Percentiles rank a stretch among this genome's conserved stretches.
These are phyloP conservation scores for Prunus yedoensis DNA, from an alignment of 331 rosid species.

Conservation along the genomic window DNA sequence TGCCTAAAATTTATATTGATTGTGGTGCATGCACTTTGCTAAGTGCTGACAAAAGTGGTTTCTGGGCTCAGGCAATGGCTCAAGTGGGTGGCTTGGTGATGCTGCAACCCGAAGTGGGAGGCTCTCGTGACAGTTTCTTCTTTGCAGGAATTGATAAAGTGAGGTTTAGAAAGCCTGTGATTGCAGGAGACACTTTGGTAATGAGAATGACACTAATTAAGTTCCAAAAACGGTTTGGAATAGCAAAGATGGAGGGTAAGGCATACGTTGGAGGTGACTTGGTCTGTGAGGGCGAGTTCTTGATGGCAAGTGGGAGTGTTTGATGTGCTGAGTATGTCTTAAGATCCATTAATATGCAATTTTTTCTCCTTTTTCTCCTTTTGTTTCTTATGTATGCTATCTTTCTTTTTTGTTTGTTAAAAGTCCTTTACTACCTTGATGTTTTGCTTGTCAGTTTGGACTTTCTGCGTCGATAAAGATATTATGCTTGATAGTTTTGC, in stretches of 20 bases:
- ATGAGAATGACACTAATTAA: slow-evolving; percentile 84
- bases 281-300: slow-evolving; percentile 86
- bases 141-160: slow-evolving; percentile 85
- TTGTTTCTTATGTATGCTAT: neutral
- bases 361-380: neutral
- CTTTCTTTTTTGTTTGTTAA: neutral
- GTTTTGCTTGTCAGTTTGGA: neutral
- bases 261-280: slow-evolving; percentile 87
- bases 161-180: slow-evolving; percentile 76
- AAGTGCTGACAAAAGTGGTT: no score
- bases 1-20: neutral
- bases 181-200: slow-evolving; percentile 88
- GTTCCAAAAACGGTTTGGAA: slow-evolving; percentile 78
- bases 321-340: slow-evolving; percentile 16
- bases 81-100: slow-evolving; percentile 84
- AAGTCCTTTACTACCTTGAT: neutral
- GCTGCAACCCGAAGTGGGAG: slow-evolving; percentile 85
- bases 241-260: slow-evolving; percentile 90
- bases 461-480: neutral
- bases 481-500: neutral
- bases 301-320: slow-evolving; percentile 71
- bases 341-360: neutral
- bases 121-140: slow-evolving; percentile 73
- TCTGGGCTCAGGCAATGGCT: slow-evolving; percentile 70
- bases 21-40: no score